Evolutionary conservation across 2,329 filamentous ascomycete species (phyloP).

Genomic region (Penicillium sp.): DNA sequence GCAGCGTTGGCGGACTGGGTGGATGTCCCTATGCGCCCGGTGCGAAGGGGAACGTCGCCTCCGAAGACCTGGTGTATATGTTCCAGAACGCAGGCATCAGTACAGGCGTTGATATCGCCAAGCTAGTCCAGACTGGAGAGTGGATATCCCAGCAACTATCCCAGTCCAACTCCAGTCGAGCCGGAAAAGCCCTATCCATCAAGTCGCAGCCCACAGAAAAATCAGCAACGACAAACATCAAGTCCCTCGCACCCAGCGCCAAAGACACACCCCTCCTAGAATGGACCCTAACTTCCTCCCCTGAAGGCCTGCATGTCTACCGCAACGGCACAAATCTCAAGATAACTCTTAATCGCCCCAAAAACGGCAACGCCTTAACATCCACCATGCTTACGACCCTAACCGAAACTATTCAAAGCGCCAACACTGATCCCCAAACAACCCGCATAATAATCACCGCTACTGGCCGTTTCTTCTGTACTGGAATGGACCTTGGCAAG

Average conservation of each 20-base stretch:
- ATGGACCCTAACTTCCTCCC: constrained; percentile 28
- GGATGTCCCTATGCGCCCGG: constrained; percentile 86
- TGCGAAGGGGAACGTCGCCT: constrained; percentile 83
- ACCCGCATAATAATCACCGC: constrained; percentile 45
- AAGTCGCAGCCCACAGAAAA: constrained; percentile 4
- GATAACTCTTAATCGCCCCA: constrained; percentile 40
- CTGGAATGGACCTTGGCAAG: constrained; percentile 45
- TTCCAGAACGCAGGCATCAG: constrained; percentile 63
- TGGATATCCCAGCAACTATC: constrained; percentile 65
- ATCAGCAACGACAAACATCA: neutral
- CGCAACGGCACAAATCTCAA: constrained; percentile 38
- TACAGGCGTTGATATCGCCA: constrained; percentile 69
- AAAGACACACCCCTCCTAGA: neutral
- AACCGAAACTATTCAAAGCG: constrained; percentile 32
- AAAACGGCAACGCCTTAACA: constrained; percentile 48
- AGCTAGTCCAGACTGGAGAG: constrained; percentile 67
- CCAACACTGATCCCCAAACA: constrained; percentile 31
- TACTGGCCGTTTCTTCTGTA: constrained; percentile 47
- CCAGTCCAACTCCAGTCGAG: constrained; percentile 30
- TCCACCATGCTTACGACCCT: constrained; percentile 41
- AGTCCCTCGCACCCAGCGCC: neutral
- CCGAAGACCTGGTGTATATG: constrained; percentile 81
- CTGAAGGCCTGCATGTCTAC: constrained; percentile 33
- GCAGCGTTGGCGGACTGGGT: constrained; percentile 76
- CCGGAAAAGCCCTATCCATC: constrained; percentile 25